These are phyloP conservation scores for Phytophthora rubi DNA, from an alignment of 352 stramenopile genomes.

Conservation along the genomic window DNA sequence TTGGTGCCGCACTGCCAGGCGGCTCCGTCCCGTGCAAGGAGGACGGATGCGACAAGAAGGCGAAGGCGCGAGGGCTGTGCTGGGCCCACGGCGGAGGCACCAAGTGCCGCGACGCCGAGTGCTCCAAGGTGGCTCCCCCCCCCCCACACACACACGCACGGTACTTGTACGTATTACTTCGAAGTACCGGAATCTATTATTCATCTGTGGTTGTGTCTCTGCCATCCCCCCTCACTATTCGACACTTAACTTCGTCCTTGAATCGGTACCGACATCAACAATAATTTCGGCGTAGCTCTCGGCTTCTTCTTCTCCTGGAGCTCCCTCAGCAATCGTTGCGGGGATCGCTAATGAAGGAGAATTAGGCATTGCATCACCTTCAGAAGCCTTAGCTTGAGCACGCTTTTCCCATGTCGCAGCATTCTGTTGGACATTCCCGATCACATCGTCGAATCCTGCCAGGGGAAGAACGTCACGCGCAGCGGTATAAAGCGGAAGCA, in stretches of 20 bases:
- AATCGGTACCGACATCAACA: slow-evolving; percentile 11
- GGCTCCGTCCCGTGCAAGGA: slow-evolving; percentile 62
- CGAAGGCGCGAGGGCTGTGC: slow-evolving; percentile 44
- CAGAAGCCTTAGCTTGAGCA: slow-evolving; percentile 3
- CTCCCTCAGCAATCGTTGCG: slow-evolving; percentile 7
- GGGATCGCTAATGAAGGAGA: slow-evolving; percentile 12
- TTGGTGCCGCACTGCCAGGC: neutral
- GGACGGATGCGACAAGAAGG: slow-evolving; percentile 54
- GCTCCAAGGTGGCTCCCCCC: slow-evolving; percentile 25
- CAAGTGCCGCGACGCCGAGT: slow-evolving; percentile 35
- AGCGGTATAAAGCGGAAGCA: slow-evolving; percentile 66
- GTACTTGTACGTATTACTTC: too few species aligned
- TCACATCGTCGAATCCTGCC: slow-evolving; percentile 48
- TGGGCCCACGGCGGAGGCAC: slow-evolving; percentile 45
- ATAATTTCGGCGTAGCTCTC: slow-evolving; percentile 18
- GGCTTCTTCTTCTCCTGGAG: slow-evolving; percentile 6
- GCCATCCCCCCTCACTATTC: too few species aligned
- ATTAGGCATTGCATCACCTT: neutral
- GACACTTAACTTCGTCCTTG: neutral
- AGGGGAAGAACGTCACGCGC: slow-evolving; percentile 59
- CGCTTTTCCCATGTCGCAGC: slow-evolving; percentile 46
- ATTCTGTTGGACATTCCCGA: slow-evolving; percentile 59
- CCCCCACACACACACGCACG: too few species aligned
- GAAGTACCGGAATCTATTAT: too few species aligned
- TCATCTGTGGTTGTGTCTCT: too few species aligned